Conservation (phyloP, 2,329 filamentous ascomycete genomes). For the Microsporum ferrugineum region DNA sequence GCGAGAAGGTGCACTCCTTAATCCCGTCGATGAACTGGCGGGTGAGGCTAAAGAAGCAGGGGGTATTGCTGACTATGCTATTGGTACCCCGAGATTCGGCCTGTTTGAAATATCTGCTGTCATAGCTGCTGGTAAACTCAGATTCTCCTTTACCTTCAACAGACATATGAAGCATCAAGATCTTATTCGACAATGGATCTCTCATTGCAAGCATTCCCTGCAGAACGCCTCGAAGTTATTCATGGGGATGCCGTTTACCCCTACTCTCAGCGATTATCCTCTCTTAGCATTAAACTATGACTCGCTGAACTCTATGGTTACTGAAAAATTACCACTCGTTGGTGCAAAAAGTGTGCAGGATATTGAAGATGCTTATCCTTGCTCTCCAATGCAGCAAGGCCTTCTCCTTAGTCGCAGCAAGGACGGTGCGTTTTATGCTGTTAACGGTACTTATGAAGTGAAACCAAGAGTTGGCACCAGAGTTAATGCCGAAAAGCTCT, state of each 20-base stretch:
- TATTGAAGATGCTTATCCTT: constrained; percentile 35
- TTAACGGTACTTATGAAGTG: constrained; percentile 30
- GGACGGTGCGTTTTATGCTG: constrained; percentile 28
- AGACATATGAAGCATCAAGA: constrained; percentile 35
- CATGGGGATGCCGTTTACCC: constrained; percentile 16
- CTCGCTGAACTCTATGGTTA: constrained; percentile 28
- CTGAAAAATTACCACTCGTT: constrained; percentile 27
- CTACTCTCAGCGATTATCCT: constrained; percentile 36
- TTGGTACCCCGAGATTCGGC: constrained; percentile 35
- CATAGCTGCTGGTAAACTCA: constrained; percentile 36
- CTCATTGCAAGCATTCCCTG: constrained; percentile 29
- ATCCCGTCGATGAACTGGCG: constrained; percentile 31
- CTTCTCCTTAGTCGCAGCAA: constrained; percentile 26
- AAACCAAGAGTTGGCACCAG: constrained; percentile 10
- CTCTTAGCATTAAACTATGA: constrained; percentile 36
- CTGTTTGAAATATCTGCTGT: constrained; percentile 43
- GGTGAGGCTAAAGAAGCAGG: constrained; percentile 29
- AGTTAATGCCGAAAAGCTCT: constrained; percentile 21
- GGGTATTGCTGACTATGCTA: constrained; percentile 35
- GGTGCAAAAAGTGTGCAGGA: constrained; percentile 22
- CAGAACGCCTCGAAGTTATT: constrained; percentile 21
- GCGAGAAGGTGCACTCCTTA: constrained; percentile 33
- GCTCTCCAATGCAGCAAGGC: constrained; percentile 30
- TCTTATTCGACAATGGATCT: constrained; percentile 35
- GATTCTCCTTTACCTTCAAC: constrained; percentile 42